Conservation (phyloP, 805 yeast genomes). For the Pichia thaimueangensis region DNA sequence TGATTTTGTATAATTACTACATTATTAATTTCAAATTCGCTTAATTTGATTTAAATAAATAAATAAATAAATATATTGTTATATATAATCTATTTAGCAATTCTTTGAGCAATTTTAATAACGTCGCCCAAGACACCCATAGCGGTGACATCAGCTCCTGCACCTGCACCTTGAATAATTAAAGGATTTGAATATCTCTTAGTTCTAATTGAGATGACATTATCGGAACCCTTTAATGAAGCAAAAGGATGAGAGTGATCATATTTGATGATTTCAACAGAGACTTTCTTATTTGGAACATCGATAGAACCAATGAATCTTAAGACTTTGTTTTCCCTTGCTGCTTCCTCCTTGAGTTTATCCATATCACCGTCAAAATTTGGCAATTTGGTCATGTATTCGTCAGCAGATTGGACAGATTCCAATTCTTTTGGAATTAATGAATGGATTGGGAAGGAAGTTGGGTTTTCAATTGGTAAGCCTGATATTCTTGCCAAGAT, state of each 20-base stretch:
- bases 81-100: conserved; percentile 36
- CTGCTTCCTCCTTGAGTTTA: conserved; percentile 72
- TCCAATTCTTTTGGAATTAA: conserved; percentile 86
- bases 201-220: conserved; percentile 86
- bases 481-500: conserved; percentile 93
- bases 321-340: conserved; percentile 75
- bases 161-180: conserved; percentile 96
- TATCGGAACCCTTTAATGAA: conserved; percentile 90
- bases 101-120: conserved; percentile 84
- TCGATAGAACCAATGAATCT: conserved; percentile 93
- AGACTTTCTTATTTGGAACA: conserved; percentile 56
- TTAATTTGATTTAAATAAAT: no score
- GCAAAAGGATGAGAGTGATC: conserved; percentile 92
- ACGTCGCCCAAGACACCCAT: conserved; percentile 91
- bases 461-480: conserved; percentile 73
- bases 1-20: background rate
- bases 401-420: conserved; percentile 61
- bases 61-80: background rate
- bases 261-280: conserved; percentile 86
- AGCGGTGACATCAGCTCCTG: conserved; percentile 66
- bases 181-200: conserved; percentile 90
- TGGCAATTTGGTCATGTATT: conserved; percentile 76
- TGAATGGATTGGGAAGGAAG: conserved; percentile 90
- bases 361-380: conserved; percentile 76
- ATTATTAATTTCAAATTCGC: no score